Conservation (phyloP, 2,329 filamentous ascomycete genomes). For the Didymella exigua region DNA sequence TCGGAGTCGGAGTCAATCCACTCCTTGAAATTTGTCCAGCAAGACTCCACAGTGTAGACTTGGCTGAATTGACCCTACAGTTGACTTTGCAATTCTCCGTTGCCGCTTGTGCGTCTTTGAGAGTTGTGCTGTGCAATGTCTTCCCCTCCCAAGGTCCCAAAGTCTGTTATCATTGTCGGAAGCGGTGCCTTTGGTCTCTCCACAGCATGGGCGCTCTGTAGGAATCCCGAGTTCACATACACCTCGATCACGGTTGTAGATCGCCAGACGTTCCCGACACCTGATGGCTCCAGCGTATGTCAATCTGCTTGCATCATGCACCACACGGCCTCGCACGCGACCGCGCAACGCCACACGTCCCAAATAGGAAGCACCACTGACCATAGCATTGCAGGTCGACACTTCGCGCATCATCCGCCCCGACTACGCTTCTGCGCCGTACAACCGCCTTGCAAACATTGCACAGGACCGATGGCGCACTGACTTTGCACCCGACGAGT, state of each 20-base stretch:
- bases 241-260: constrained; percentile 65
- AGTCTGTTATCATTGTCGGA: constrained; percentile 56
- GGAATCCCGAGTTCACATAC: constrained; percentile 59
- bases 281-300: constrained; percentile 61
- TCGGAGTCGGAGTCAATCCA: constrained; percentile 28
- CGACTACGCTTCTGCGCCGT: constrained; percentile 82
- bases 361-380: constrained; percentile 10
- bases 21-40: constrained; percentile 11
- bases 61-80: not conserved
- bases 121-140: constrained; percentile 25
- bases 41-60: constrained; percentile 8
- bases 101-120: constrained; percentile 3
- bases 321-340: not conserved
- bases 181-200: constrained; percentile 64
- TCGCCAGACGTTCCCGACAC: constrained; percentile 62
- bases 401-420: constrained; percentile 67
- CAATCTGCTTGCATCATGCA: not conserved
- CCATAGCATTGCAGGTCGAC: constrained; percentile 53
- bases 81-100: not conserved
- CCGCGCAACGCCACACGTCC: constrained; percentile 2
- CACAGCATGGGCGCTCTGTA: constrained; percentile 72
- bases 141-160: constrained; percentile 38
- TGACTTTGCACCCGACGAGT: constrained; percentile 68
- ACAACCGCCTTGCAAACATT: constrained; percentile 72
- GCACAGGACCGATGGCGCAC: constrained; percentile 74